These are phyloP conservation scores for Effrenium voratum DNA, from an alignment of 73 alveolate genomes.

Conservation along the genomic window DNA sequence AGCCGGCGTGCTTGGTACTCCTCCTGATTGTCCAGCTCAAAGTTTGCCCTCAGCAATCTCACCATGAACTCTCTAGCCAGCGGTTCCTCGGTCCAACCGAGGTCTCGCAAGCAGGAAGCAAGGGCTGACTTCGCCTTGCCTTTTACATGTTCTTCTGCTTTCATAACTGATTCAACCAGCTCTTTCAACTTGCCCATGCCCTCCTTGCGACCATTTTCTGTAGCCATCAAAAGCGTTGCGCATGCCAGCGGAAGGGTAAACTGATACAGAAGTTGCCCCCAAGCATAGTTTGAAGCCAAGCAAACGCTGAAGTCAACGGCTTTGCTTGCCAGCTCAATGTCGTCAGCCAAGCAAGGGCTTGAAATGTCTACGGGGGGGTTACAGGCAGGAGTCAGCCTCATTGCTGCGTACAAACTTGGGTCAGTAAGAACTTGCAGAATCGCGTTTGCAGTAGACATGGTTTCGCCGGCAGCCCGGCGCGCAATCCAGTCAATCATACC, in stretches of 20 bases:
- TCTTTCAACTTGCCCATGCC: background rate
- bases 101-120: background rate
- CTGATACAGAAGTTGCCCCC: background rate
- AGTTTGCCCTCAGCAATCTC: background rate
- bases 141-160: background rate
- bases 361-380: background rate
- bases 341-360: background rate
- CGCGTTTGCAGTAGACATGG: background rate
- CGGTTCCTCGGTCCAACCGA: background rate
- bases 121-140: background rate
- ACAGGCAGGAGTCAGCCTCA: background rate
- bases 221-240: background rate
- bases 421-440: background rate
- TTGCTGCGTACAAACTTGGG: background rate
- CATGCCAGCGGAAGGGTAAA: background rate
- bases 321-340: background rate
- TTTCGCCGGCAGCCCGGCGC: background rate
- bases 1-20: background rate
- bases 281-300: background rate
- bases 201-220: background rate
- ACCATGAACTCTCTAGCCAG: background rate
- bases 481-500: background rate
- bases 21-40: background rate
- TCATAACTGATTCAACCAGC: background rate
- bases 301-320: background rate